Conservation (phyloP, 1,139 yeast genomes). For the Suhomyces choctaworum region DNA sequence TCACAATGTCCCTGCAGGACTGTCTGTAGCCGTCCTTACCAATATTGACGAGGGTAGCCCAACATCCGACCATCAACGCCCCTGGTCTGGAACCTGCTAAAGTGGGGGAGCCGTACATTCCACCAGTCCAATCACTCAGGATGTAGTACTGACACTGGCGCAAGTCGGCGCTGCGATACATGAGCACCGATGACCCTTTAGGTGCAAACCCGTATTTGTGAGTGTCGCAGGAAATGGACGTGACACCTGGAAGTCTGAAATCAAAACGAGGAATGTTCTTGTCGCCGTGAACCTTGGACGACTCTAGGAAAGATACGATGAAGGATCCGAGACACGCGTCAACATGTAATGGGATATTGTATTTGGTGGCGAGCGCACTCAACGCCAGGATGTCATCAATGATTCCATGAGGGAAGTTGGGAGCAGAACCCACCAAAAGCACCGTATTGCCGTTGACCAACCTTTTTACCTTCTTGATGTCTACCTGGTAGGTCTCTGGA, state of each 20-base stretch:
- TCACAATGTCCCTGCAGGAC: conserved; percentile 66
- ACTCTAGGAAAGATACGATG: conserved; percentile 75
- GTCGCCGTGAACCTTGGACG: conserved; percentile 55
- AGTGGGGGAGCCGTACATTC: conserved; percentile 94
- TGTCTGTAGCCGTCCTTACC: conserved; percentile 79
- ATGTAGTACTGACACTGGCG: conserved; percentile 85
- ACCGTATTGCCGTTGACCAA: conserved; percentile 79
- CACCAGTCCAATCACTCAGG: conserved; percentile 88
- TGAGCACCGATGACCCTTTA: conserved; percentile 88
- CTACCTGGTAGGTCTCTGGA: conserved; percentile 66
- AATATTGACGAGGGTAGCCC: conserved; percentile 84
- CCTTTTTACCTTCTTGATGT: conserved; percentile 58
- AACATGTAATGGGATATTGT: conserved; percentile 82
- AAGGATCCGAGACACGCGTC: conserved; percentile 96
- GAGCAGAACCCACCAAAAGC: conserved; percentile 87
- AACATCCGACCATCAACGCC: conserved; percentile 93
- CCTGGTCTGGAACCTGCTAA: conserved; percentile 97
- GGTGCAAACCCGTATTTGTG: conserved; percentile 99
- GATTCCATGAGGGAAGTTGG: conserved; percentile 95
- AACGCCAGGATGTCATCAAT: conserved; percentile 82
- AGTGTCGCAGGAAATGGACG: conserved; percentile 95
- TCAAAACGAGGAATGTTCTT: conserved; percentile 65
- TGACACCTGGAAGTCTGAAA: conserved; percentile 89
- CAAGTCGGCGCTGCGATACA: conserved; percentile 71
- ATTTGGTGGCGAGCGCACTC: conserved; percentile 60